Evolutionary conservation across 108 stramenopile species (phyloP), one percentile per base, ranked within the genome.

Genomic region (Cyclotella choctawhatcheeana): DNA sequence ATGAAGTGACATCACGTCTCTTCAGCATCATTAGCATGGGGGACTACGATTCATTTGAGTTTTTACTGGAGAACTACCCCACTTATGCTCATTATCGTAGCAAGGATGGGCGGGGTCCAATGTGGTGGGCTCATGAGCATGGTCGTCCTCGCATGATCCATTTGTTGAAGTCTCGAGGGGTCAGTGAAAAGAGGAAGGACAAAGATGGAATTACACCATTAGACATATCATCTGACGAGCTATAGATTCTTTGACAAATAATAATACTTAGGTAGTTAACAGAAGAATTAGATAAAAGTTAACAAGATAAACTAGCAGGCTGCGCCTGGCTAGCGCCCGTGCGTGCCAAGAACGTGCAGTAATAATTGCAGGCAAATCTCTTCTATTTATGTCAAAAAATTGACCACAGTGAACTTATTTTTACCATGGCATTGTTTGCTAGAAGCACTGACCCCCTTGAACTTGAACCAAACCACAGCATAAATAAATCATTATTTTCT

Each of bases 111-210:
- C 76, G 81, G 13, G 81, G 81, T 22, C 90, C 91, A 0, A 89
- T 93, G 88, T 96, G 83, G 79, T 96, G 95, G 95, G 93, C 95
- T 18, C 80, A 90, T 71, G 95, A 96, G 60, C 81, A 84, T 74
- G 85, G 86, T 50, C 78, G 83, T 26, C 58, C 65, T 20, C 59
- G 60, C 22, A 85, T 96, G 55, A 59, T 94, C 48, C 56, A 79
- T n/a, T 50, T 93, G 40, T 63, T 96, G 47, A 87, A 87, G 53
- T 63, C 67, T 10, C 64, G 73, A 26, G 90, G 91, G 16, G 95
- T 93, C 33, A 86, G 81, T 21, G 88, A 88, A 37, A 82, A 81
- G 34, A 44, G 82, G 24, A 86, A 31, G 43, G 95, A 96, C 64
- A 77, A 64, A 8, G 76, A 90, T 52, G 95, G 95, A 10, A 82